These are phyloP conservation scores for Chalciporus piperatus DNA, from an alignment of 768 basidiomycete genomes.

Conservation along the genomic window DNA sequence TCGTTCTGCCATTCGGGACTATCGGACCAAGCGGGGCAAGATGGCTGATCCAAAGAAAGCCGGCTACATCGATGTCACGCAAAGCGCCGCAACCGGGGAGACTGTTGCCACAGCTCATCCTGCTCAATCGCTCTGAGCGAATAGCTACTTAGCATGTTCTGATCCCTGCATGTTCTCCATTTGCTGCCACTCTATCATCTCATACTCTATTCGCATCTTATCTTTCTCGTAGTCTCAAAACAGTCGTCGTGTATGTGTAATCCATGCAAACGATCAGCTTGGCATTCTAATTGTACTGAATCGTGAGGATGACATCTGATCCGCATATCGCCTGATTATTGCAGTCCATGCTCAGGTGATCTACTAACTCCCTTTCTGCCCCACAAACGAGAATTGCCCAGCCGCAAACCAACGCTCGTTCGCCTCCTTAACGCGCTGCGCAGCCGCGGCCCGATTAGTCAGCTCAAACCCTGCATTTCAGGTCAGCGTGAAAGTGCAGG, in stretches of 20 bases:
- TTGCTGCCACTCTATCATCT: not conserved
- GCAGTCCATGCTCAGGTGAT: too few relatives aligned
- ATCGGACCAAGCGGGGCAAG: constrained; percentile 76
- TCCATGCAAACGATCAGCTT: constrained; percentile 6
- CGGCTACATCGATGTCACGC: constrained; percentile 71
- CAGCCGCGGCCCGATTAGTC: constrained; percentile 83
- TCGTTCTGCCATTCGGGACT: constrained; percentile 95
- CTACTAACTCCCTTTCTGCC: constrained; percentile 44
- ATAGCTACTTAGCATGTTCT: not conserved
- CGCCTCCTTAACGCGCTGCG: constrained; percentile 89
- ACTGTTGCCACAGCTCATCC: constrained; percentile 53
- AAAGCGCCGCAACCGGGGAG: constrained; percentile 51
- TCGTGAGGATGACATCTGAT: not conserved
- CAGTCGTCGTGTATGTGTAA: constrained; percentile 11
- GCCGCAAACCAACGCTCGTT: constrained; percentile 96
- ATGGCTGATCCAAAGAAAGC: constrained; percentile 49
- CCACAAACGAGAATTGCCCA: constrained; percentile 78
- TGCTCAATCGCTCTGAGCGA: constrained; percentile 27
- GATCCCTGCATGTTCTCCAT: not conserved
- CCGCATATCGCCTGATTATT: not conserved
- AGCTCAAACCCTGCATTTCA: constrained; percentile 76
- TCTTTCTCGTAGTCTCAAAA: constrained; percentile 14
- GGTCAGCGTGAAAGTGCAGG: constrained; percentile 13
- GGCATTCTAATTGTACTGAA: constrained; percentile 1
- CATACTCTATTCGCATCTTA: constrained; percentile 15